Evolutionary conservation across 2,329 filamentous ascomycete species (phyloP).

Genomic region (Colletotrichum abscissum): DNA sequence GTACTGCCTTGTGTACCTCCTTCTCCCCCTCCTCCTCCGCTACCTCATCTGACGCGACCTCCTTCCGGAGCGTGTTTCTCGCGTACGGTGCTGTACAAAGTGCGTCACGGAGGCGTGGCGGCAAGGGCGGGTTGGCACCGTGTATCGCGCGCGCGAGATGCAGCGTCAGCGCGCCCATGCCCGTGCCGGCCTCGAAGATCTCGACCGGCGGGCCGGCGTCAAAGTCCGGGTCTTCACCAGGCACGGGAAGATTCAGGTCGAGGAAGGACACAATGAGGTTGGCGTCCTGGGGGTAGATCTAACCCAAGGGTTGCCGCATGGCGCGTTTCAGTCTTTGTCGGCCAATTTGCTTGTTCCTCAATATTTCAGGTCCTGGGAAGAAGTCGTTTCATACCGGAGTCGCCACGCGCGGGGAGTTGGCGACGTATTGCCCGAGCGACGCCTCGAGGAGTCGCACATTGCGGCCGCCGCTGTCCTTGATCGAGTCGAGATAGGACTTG

Average conservation of each 20-base stretch:
- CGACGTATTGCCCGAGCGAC: slow-evolving; percentile 79
- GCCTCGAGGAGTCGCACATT: slow-evolving; percentile 71
- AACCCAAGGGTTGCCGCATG: background rate
- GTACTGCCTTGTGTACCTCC: slow-evolving; percentile 15
- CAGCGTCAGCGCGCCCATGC: slow-evolving; percentile 83
- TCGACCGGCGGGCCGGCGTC: slow-evolving; percentile 65
- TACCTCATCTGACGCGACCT: slow-evolving; percentile 30
- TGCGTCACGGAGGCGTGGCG: slow-evolving; percentile 53
- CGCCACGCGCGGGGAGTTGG: slow-evolving; percentile 74
- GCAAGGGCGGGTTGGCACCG: slow-evolving; percentile 70
- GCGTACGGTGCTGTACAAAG: slow-evolving; percentile 37
- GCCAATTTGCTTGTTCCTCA: background rate
- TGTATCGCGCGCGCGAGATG: slow-evolving; percentile 82
- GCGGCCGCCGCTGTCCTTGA: slow-evolving; percentile 62
- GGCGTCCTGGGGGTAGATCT: slow-evolving; percentile 77
- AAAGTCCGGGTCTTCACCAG: slow-evolving; percentile 45
- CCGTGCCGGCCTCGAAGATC: slow-evolving; percentile 86
- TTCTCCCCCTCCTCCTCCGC: slow-evolving; percentile 18
- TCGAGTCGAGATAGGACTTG: slow-evolving; percentile 66
- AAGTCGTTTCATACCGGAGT: slow-evolving; percentile 69
- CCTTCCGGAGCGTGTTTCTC: slow-evolving; percentile 19
- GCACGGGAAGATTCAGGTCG: slow-evolving; percentile 73
- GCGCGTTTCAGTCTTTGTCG: slow-evolving; percentile 12
- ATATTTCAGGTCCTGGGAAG: background rate
- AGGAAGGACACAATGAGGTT: slow-evolving; percentile 80